A percentile compares a stretch with the other conserved stretches of the same genome.
Evolutionary conservation across 164 flowering plant genomes (phyloP).

Genomic region (Cinnamomum chago): DNA sequence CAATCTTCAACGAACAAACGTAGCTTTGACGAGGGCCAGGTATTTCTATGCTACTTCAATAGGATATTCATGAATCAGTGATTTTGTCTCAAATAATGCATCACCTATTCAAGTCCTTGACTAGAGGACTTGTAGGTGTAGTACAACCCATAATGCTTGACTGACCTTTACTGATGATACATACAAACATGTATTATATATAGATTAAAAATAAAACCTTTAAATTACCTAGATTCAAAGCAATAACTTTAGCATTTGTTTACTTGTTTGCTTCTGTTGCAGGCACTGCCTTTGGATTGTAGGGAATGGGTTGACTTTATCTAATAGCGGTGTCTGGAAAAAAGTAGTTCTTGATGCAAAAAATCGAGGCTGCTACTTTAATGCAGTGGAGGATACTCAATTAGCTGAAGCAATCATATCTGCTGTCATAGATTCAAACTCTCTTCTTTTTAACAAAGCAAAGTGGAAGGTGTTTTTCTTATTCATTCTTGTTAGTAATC

Average conservation of each 20-base stretch:
- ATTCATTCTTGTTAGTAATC: conserved; percentile 6
- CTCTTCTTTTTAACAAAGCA: conserved; percentile 41
- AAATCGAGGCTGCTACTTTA: conserved; percentile 17
- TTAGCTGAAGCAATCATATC: conserved; percentile 30
- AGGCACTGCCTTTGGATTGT: conserved; percentile 47
- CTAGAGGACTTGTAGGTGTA: neutral
- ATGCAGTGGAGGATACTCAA: conserved; percentile 13
- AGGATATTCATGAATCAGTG: neutral
- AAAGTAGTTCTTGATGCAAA: conserved; percentile 22
- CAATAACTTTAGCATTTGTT: no score
- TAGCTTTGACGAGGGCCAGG: conserved; percentile 70
- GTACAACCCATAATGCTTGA: neutral
- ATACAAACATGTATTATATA: neutral
- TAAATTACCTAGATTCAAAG: neutral
- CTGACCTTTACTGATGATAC: neutral
- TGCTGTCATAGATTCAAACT: conserved; percentile 40
- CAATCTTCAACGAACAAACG: conserved; percentile 47
- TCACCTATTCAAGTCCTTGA: neutral
- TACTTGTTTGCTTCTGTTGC: conserved; percentile 37
- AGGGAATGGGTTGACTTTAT: conserved; percentile 23
- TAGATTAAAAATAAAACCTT: neutral
- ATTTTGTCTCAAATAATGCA: no score
- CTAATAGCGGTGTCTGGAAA: conserved; percentile 16
- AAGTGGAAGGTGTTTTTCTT: conserved; percentile 64
- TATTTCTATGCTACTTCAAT: conserved; percentile 17